These are phyloP conservation scores for Staphylotrichum longicolle DNA, from an alignment of 495 filamentous ascomycete species.

Conservation along the genomic window DNA sequence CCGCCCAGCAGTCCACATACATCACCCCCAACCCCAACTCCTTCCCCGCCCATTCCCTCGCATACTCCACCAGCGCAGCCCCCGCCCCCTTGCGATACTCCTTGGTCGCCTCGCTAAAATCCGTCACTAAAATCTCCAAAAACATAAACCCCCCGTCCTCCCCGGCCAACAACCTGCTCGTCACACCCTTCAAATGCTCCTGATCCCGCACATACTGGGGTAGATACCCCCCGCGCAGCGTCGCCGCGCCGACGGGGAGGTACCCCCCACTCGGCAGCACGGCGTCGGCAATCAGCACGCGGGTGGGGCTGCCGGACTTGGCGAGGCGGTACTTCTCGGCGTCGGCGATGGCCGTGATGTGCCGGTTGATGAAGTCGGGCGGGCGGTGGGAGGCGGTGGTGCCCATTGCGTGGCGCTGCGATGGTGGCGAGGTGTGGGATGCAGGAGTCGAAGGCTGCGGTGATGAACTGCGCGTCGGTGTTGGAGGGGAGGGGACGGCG, in stretches of 20 bases:
- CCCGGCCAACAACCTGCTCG: neutral
- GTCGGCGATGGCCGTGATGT: conserved; percentile 18
- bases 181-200: conserved; percentile 9
- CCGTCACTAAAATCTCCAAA: conserved; percentile 17
- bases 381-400: conserved; percentile 7
- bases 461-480: conserved; percentile 20
- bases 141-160: conserved; percentile 15
- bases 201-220: conserved; percentile 13
- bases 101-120: conserved; percentile 15
- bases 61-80: conserved; percentile 16
- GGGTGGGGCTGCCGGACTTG: neutral
- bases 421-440: conserved; percentile 23
- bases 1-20: conserved; percentile 24
- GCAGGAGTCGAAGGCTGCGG: conserved; percentile 14
- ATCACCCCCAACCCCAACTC: conserved; percentile 19
- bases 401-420: conserved; percentile 22
- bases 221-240: conserved; percentile 14
- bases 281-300: conserved; percentile 20
- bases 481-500: conserved; percentile 16
- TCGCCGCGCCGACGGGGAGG: conserved; percentile 14
- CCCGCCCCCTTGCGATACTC: conserved; percentile 17
- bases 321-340: conserved; percentile 6
- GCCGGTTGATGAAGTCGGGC: conserved; percentile 8
- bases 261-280: neutral
- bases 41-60: conserved; percentile 14